Evolutionary conservation across 495 filamentous ascomycete species (phyloP), one percentile per base, ranked within the genome.

Genomic region (Tuber indicum): DNA sequence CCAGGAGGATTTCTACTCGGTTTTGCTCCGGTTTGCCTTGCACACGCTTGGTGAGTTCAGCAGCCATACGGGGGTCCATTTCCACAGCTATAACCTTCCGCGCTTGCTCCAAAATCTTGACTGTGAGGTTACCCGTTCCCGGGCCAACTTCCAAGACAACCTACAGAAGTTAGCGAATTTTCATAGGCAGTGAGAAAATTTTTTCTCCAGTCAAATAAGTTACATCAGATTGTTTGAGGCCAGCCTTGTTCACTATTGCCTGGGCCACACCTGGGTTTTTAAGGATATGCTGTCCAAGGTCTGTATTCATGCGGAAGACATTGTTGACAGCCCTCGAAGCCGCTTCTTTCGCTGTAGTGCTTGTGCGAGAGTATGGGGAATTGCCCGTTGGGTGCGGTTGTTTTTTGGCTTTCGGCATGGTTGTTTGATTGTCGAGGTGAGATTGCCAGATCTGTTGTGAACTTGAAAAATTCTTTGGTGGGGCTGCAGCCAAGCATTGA

Each of bases 51-150:
- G 94, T 97, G 78, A 97, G 89, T 84, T 98, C 96, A 43, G 94
- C 95, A 8, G 94, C 95, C 96, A 98, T 98, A 82, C 95, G 88
- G 70, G 95, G 95, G 84, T 98, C 95, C 85, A 97, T 89, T 86
- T 98, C 95, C 46, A 97, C 93, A 6, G 94, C 95, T 32, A 96
- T 92, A 47, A 94, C 90, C 81, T 91, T 92, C 85, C 93, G 94
- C 21, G 93, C 93, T 81, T 92, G 91, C 76, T 95, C 93, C 42
- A 98, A 86, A 58, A 97, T 97, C 75, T 91, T 91, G 71, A 96
- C 91, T 0, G 95, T 97, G 81, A 98, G 85, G 82, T 96, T 96
- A 77, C 93, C 93, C 3, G 93, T 93, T 75, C 94, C 93, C 58
- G 92, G 90, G 74, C 91, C 91, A 70, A 92, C 90, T 87, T 92